Evolutionary conservation across 2,329 filamentous ascomycete genomes (phyloP).

Genomic region (Trichoderma atrobrunneum): DNA sequence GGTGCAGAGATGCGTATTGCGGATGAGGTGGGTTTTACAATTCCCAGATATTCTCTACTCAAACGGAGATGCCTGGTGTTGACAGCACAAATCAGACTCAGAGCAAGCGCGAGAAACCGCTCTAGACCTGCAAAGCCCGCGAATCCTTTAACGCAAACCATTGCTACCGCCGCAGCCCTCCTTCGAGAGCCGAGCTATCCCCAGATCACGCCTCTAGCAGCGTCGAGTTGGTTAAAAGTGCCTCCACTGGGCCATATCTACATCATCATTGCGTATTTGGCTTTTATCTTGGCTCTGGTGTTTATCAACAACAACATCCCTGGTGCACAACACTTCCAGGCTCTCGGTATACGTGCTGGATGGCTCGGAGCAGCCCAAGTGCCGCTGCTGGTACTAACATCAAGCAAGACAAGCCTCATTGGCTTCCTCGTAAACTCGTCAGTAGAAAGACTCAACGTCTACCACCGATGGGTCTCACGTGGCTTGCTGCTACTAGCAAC

Average conservation of each 20-base stretch:
- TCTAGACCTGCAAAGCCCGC: neutral
- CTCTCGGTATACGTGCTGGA: constrained; percentile 6
- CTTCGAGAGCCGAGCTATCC: neutral
- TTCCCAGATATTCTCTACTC: neutral
- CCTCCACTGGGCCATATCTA: neutral
- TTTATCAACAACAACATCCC: neutral
- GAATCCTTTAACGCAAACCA: neutral
- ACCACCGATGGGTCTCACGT: constrained; percentile 3
- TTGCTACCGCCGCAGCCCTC: neutral
- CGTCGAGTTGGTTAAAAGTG: neutral
- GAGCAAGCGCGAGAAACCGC: neutral
- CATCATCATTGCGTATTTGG: neutral
- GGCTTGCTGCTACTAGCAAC: neutral
- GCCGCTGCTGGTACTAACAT: neutral
- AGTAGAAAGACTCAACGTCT: constrained; percentile 1
- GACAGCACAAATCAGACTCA: neutral
- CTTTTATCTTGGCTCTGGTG: neutral
- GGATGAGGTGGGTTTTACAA: neutral
- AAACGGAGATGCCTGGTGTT: neutral
- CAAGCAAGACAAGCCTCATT: neutral
- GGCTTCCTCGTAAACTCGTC: neutral
- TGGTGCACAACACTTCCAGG: neutral
- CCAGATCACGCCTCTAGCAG: neutral
- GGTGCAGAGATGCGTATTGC: neutral
- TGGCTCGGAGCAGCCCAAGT: neutral